Evolutionary conservation across 2,329 filamentous ascomycete species (phyloP), one percentile per base, ranked within the genome.

Genomic region (Magnaporthiopsis rhizophila): DNA sequence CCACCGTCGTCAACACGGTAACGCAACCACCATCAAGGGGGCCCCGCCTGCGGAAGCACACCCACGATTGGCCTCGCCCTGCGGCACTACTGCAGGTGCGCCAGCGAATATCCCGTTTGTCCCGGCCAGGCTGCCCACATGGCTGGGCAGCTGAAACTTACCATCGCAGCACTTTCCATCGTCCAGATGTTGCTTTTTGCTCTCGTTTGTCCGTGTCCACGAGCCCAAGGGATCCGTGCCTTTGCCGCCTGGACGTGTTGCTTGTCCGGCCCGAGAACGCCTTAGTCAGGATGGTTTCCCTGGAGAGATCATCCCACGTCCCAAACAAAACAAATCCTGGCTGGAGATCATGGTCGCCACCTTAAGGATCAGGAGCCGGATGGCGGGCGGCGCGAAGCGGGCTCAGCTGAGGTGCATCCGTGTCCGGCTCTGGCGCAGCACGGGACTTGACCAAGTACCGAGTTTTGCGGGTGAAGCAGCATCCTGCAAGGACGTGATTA

Each of bases 1-100:
- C 58, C 58, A 60, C 58, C 32, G 32, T 32, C 28, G 58, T 60
- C 32, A 60, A 60, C 32, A 62, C 45, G 45, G 61, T n/a, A 62
- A 62, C 61, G 36, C 61, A 45, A 53, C 18, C 45, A 53, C 45
- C 45, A 11, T n/a, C 45, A 53, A 53, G 45, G 45, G 45, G 21
- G 18, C 45, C 45, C 45, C 45, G 45, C 45, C 45, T 11, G 18
- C 45, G 45, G 5, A 21, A 21, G 45, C 45, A 21, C 45, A 6
- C 45, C 21, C 45, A 24, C 45, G 21, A 53, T 53, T 53, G 45
- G 45, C 45, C 45, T 53, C 45, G n/a, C 45, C n/a, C 1, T 53
- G 45, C n/a, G 18, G 45, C 45, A 21, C 45, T 53, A 53, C 45
- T 53, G 45, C 45, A 53, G 45, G 45, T 53, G 45, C 45, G n/a